Percentiles rank a stretch among this genome's conserved stretches.
Evolutionary conservation across 176 grass and related monocot species (phyloP).

Genomic region (Elymus sibiricus): DNA sequence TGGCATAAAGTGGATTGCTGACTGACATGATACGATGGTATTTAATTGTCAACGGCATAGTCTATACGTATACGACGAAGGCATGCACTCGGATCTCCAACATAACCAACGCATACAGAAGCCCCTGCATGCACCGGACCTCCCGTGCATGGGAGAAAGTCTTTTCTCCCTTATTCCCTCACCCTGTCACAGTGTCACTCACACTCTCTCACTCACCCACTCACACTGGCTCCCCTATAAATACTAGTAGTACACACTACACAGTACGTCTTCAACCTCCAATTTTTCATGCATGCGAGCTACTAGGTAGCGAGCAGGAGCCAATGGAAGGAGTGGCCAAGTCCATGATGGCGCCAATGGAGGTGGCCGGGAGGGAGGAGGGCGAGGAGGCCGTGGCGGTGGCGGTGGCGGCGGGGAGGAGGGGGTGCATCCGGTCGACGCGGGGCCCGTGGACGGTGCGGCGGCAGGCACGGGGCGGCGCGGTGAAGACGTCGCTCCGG

Average conservation of each 20-base stretch:
- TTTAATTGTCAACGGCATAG: no score
- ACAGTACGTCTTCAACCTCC: no score
- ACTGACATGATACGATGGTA: no score
- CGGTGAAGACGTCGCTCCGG: slow-evolving; percentile 48
- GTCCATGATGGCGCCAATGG: neutral
- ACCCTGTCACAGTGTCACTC: neutral
- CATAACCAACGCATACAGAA: no score
- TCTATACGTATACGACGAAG: no score
- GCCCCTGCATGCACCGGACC: no score
- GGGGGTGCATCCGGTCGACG: slow-evolving; percentile 71
- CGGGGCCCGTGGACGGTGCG: slow-evolving; percentile 76
- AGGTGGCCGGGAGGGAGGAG: slow-evolving; percentile 22
- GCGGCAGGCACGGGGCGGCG: slow-evolving; percentile 40
- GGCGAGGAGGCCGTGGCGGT: neutral
- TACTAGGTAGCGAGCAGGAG: neutral
- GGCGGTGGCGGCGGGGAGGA: neutral
- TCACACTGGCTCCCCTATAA: slow-evolving; percentile 21
- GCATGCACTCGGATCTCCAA: no score
- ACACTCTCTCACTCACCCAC: neutral
- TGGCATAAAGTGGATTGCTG: no score
- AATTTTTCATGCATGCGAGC: no score
- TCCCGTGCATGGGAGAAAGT: no score
- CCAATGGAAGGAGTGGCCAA: neutral
- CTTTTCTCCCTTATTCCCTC: no score
- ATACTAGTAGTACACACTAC: no score